phyloP scores from a whole-genome alignment of 2,329 filamentous ascomycete genomes.

The Claviceps maximensis region DNA sequence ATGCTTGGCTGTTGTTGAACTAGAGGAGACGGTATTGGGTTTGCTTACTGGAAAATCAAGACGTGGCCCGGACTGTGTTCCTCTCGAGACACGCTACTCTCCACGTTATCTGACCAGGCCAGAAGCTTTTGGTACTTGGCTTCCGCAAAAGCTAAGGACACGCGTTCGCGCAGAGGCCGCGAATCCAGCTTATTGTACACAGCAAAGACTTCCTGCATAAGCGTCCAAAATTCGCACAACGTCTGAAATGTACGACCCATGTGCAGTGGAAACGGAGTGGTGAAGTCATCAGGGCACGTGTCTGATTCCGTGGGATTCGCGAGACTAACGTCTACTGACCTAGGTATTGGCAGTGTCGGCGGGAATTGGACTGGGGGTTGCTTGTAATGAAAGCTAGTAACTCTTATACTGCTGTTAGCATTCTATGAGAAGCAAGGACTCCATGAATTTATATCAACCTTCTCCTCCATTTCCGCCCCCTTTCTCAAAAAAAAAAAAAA shows the following conservation, averaged over 20 bases:
- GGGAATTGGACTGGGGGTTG: not conserved
- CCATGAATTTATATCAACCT: no score
- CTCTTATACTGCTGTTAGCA: not conserved
- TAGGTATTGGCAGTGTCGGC: not conserved
- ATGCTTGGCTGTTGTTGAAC: no score
- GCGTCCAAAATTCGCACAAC: not conserved
- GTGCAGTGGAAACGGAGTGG: not conserved
- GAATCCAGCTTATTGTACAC: not conserved
- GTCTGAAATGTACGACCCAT: not conserved
- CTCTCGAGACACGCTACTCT: not conserved
- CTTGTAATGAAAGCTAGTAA: not conserved
- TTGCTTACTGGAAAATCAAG: not conserved
- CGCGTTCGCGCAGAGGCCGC: not conserved
- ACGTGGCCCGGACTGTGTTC: not conserved
- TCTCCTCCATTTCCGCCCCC: no score
- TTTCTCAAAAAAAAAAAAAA: no score
- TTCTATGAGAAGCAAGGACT: not conserved
- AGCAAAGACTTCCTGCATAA: not conserved
- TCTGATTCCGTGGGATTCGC: not conserved
- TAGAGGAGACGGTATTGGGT: no score
- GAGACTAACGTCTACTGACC: not conserved
- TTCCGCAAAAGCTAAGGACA: not conserved
- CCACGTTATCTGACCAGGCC: not conserved
- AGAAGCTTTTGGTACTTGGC: constrained; percentile 1
- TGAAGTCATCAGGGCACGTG: not conserved